phyloP scores from a whole-genome alignment of 2,329 filamentous ascomycete genomes.

The Alternaria tenuissima region DNA sequence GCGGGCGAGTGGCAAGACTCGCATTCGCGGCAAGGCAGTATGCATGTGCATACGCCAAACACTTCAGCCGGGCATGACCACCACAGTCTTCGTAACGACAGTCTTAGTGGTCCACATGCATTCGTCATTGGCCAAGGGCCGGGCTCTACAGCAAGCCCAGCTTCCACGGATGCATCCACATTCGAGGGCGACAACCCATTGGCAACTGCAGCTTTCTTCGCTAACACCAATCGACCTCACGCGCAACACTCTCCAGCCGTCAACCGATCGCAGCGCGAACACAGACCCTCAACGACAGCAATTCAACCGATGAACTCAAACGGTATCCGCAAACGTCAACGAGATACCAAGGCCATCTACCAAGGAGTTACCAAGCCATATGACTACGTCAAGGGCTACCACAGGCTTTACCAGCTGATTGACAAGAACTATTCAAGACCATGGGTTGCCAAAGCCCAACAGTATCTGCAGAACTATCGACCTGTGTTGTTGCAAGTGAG shows the following conservation, averaged over 20 bases:
- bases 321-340: conserved; percentile 59
- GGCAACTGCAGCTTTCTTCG: conserved; percentile 46
- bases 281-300: conserved; percentile 37
- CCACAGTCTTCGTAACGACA: conserved; percentile 41
- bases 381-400: conserved; percentile 88
- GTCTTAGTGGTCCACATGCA: conserved; percentile 59
- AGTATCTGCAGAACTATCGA: conserved; percentile 86
- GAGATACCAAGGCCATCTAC: conserved; percentile 86
- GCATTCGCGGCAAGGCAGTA: conserved; percentile 54
- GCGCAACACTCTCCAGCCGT: conserved; percentile 40
- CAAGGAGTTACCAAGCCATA: conserved; percentile 90
- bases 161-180: conserved; percentile 51
- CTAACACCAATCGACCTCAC: conserved; percentile 43
- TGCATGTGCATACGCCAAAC: conserved; percentile 54
- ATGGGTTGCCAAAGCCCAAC: conserved; percentile 83
- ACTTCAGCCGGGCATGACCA: conserved; percentile 51
- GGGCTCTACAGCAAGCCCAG: conserved; percentile 64
- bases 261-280: conserved; percentile 38
- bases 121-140: conserved; percentile 69
- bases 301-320: conserved; percentile 45
- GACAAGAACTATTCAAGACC: conserved; percentile 78
- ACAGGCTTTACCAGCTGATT: conserved; percentile 82
- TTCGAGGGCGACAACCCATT: conserved; percentile 58
- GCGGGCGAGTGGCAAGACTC: conserved; percentile 50
- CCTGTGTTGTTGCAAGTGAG: conserved; percentile 94